Evolutionary conservation across 768 basidiomycete genomes (phyloP), one percentile per base, ranked within the genome.

Genomic region (Tulasnella sp.): DNA sequence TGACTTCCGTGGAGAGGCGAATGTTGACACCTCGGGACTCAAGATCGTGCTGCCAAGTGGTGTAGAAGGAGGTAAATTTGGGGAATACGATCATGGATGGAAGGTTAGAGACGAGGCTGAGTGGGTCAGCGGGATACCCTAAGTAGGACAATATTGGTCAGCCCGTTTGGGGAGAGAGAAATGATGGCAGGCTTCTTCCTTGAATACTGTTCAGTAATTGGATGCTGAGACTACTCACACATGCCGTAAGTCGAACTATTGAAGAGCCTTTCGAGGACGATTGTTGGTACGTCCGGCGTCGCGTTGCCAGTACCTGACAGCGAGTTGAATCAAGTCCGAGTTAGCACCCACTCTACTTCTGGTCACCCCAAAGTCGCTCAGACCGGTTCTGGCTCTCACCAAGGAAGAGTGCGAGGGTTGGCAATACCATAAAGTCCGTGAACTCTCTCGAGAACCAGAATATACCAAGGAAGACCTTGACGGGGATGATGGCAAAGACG

Each of bases 391-490:
- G 38, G 29, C 25, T 42, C 57, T 38, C 22, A 52, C 61, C 61
- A 15, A 64, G 60, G 55, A 64, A 64, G 15, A 64, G 62, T 2
- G 64, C 64, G 11, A 64, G 53, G 15, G 56, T 50, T 1, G 64
- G 64, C 45, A 53, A 63, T 38, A 64, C 60, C 64, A 64, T 54
- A 41, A 17, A 53, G 34, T 61, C 29, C 12, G 42, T 38, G 42
- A 64, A 74, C 61, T 73, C 72, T 43, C 71, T 65, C 17, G 71
- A 72, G 60, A 75, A 70, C 50, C 70, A 67, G 63, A 71, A 74
- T 63, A 75, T 66, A 65, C 70, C 72, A 53, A 73, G 64, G 21
- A 68, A 64, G 38, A 73, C 62, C 63, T 72, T 72, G 68, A 74
- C 73, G 0, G 74, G 74, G 29, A 75, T 70, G 51, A 73, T 49